Conservation (phyloP, 768 basidiomycete species). For the Rhizopogon roseolus region DNA sequence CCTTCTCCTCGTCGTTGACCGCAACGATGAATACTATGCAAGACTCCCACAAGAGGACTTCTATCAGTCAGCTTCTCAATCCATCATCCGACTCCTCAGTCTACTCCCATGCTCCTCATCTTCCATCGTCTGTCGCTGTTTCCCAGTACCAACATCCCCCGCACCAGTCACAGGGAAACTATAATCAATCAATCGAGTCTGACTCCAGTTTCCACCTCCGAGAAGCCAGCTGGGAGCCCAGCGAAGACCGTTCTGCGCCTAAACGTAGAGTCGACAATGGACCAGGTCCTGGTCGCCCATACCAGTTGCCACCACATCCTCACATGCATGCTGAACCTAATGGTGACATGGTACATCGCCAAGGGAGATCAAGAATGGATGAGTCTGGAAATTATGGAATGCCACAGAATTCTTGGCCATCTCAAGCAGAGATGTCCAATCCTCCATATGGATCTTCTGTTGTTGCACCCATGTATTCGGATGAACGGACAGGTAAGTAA, state of each 20-base stretch:
- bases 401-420: slow-evolving; percentile 27
- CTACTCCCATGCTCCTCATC: slow-evolving; percentile 25
- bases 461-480: slow-evolving; percentile 47
- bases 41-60: slow-evolving; percentile 43
- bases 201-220: slow-evolving; percentile 47
- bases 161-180: slow-evolving; percentile 20
- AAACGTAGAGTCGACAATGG: slow-evolving; percentile 31
- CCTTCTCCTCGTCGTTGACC: slow-evolving; percentile 10
- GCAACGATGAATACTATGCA: slow-evolving; percentile 37
- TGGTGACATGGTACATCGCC: slow-evolving; percentile 25
- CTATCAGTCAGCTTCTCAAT: slow-evolving; percentile 46
- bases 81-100: slow-evolving; percentile 38
- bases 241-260: slow-evolving; percentile 30
- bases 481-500: slow-evolving; percentile 51
- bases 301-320: slow-evolving; percentile 22
- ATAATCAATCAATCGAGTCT: slow-evolving; percentile 24
- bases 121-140: slow-evolving; percentile 19
- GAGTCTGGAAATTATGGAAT: slow-evolving; percentile 24
- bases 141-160: slow-evolving; percentile 24
- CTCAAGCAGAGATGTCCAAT: slow-evolving; percentile 25
- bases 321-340: slow-evolving; percentile 31
- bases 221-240: slow-evolving; percentile 54
- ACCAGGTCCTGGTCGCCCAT: slow-evolving; percentile 27
- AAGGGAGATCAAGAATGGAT: slow-evolving; percentile 25
- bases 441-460: slow-evolving; percentile 41